Conservation (phyloP, 1,139 yeast genomes). For the Geotrichum candidum region DNA sequence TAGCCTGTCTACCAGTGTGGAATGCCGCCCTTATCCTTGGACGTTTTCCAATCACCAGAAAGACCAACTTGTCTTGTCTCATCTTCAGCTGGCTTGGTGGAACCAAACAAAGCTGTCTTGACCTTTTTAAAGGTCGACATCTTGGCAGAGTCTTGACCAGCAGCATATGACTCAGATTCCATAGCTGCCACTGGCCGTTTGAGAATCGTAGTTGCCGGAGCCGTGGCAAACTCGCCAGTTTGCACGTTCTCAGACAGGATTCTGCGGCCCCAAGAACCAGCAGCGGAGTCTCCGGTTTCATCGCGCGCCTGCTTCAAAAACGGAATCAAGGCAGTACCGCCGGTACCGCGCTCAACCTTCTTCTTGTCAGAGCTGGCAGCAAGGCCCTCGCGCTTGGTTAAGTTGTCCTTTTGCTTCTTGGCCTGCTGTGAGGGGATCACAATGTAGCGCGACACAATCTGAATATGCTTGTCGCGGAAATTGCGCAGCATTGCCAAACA, state of each 20-base stretch:
- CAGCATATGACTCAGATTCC: background rate
- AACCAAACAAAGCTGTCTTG: conserved; percentile 12
- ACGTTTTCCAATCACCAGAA: conserved; percentile 26
- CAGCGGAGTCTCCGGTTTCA: conserved; percentile 90
- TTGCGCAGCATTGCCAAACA: conserved; percentile 83
- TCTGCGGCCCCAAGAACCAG: conserved; percentile 82
- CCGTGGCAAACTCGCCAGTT: conserved; percentile 2
- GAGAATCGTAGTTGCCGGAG: background rate
- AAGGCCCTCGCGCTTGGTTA: conserved; percentile 33
- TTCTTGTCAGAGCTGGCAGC: conserved; percentile 24
- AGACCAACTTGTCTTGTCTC: conserved; percentile 22
- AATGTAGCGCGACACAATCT: conserved; percentile 81
- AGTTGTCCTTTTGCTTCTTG: conserved; percentile 24
- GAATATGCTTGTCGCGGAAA: conserved; percentile 89
- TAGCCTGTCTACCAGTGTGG: conserved; percentile 25
- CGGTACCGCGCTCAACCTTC: conserved; percentile 65
- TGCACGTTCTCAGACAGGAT: conserved; percentile 46
- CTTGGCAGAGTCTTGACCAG: background rate
- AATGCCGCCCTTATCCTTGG: conserved; percentile 24
- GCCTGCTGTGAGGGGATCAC: conserved; percentile 59
- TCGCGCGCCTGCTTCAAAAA: conserved; percentile 92
- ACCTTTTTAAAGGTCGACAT: conserved; percentile 6
- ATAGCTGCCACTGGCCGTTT: background rate
- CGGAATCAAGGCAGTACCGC: conserved; percentile 88
- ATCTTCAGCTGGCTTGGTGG: conserved; percentile 10